A percentile compares a stretch with the other conserved stretches of the same genome.
Evolutionary conservation across 2,329 filamentous ascomycete species (phyloP).

Genomic region (Botryotinia narcissicola): DNA sequence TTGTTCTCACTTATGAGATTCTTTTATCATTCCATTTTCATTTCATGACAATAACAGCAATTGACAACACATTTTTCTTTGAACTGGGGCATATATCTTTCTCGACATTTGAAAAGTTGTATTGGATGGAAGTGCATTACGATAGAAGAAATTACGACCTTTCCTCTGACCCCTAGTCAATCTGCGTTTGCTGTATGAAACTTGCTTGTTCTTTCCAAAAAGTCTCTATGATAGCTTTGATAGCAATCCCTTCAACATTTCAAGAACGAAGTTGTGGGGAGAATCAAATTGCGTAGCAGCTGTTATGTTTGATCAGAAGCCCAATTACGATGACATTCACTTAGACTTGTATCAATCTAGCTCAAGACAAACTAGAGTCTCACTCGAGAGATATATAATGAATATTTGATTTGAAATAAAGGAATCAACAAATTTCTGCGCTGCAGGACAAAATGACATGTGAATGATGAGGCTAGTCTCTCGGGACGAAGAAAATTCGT

Average conservation of each 20-base stretch:
- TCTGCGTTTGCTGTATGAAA: neutral
- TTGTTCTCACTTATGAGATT: neutral
- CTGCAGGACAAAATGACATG: no score
- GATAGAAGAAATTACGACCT: rapidly evolving
- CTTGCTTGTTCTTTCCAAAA: rapidly evolving
- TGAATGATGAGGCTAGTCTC: neutral
- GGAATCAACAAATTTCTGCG: neutral
- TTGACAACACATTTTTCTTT: rapidly evolving
- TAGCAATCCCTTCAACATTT: neutral
- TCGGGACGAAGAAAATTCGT: neutral
- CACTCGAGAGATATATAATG: neutral
- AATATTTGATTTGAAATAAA: neutral
- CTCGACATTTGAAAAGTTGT: rapidly evolving
- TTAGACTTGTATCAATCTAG: no score
- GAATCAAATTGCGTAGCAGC: neutral
- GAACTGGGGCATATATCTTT: rapidly evolving
- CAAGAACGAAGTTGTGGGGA: neutral
- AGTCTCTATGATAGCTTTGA: neutral
- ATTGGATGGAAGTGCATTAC: neutral
- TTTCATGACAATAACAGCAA: neutral
- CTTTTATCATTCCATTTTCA: rapidly evolving
- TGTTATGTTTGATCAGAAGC: neutral
- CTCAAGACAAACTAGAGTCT: rapidly evolving
- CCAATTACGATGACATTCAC: rapidly evolving
- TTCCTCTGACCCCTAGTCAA: neutral